These are phyloP conservation scores for Silene conica DNA, from an alignment of 148 eudicot genomes.

Conservation along the genomic window DNA sequence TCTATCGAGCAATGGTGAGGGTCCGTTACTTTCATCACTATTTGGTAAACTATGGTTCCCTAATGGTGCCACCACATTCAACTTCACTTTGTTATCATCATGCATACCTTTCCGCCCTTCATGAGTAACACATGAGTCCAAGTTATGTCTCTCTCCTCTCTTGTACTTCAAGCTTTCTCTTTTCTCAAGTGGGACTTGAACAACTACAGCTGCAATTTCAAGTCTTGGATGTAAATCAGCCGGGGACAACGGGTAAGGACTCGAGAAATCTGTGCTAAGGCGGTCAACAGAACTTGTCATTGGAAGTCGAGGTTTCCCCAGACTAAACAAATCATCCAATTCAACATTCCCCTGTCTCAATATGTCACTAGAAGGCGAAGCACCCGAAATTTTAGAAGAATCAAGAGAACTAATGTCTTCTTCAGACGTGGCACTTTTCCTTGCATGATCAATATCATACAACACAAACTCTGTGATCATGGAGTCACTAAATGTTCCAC, in stretches of 20 bases:
- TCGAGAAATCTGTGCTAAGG: conserved; percentile 28
- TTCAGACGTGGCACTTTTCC: conserved; percentile 41
- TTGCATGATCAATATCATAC: conserved; percentile 60
- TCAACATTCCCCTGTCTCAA: conserved; percentile 23
- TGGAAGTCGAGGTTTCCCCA: conserved; percentile 31
- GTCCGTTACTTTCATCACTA: conserved; percentile 50
- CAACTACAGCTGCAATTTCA: conserved; percentile 70
- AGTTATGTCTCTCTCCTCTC: conserved; percentile 40
- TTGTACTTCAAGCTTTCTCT: conserved; percentile 75
- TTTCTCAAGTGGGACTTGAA: conserved; percentile 63
- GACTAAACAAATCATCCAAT: conserved; percentile 36
- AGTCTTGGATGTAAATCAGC: conserved; percentile 60
- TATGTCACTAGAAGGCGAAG: conserved; percentile 25
- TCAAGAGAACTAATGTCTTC: conserved; percentile 36
- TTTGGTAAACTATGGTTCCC: conserved; percentile 74
- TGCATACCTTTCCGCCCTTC: conserved; percentile 27
- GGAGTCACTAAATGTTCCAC: conserved; percentile 41
- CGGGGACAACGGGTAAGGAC: conserved; percentile 39
- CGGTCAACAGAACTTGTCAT: conserved; percentile 23
- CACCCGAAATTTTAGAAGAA: conserved; percentile 23
- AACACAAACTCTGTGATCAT: conserved; percentile 75
- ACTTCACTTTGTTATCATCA: conserved; percentile 32
- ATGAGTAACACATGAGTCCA: conserved; percentile 36
- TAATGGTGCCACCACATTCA: conserved; percentile 65
- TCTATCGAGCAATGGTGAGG: conserved; percentile 74